Percentiles rank a stretch among this genome's conserved stretches.
phyloP scores from a whole-genome alignment of 441 rosid genomes.

The Bocquillonia castaneifolia region DNA sequence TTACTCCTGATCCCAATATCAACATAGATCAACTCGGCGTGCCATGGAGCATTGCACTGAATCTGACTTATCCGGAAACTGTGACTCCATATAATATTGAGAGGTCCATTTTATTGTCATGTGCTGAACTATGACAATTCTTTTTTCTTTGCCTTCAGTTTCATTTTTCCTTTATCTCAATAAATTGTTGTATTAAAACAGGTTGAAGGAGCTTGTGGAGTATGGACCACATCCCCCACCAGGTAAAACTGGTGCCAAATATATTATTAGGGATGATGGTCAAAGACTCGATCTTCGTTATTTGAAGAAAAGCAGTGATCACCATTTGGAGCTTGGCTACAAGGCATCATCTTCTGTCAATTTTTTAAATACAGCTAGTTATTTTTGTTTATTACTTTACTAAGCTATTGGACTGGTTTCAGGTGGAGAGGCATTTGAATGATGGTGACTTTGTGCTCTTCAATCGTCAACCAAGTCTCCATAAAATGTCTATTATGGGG shows the following conservation, averaged over 20 bases:
- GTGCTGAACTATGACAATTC: neutral
- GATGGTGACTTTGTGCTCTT: conserved; percentile 97
- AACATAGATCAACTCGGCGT: conserved; percentile 95
- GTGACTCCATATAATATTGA: conserved; percentile 99
- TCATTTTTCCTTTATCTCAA: neutral
- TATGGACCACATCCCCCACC: conserved; percentile 99
- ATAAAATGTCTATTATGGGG: conserved; percentile 99
- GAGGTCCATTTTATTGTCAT: conserved; percentile 36
- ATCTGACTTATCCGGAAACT: conserved; percentile 94
- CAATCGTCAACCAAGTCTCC: conserved; percentile 98
- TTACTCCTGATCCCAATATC: conserved; percentile 93
- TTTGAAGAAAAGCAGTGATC: conserved; percentile 98
- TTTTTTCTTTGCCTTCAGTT: neutral
- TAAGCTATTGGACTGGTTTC: conserved; percentile 27
- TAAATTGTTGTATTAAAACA: conserved; percentile 24
- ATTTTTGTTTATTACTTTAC: conserved; percentile 5
- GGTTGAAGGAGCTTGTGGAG: conserved; percentile 95
- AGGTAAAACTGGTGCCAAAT: conserved; percentile 96
- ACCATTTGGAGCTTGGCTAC: conserved; percentile 98
- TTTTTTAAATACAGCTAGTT: neutral
- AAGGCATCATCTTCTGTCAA: conserved; percentile 38
- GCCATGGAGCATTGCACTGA: conserved; percentile 98
- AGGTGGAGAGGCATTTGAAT: conserved; percentile 95
- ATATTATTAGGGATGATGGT: conserved; percentile 95
- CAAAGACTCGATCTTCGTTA: conserved; percentile 98